Conservation (phyloP, 495 filamentous ascomycete genomes). For the Talaromyces thailandensis region DNA sequence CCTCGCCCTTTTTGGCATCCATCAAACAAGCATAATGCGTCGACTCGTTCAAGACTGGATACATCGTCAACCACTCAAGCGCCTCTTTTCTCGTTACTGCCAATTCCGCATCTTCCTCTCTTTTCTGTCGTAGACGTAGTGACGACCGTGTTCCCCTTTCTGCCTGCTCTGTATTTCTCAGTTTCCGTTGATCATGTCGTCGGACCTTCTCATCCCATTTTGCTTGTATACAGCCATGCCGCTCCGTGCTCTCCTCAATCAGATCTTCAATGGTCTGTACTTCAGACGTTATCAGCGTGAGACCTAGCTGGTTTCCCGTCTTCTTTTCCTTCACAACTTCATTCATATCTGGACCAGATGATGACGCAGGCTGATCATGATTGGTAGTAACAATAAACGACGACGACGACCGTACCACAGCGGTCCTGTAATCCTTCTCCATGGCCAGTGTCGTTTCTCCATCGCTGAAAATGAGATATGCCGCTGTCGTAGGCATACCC, state of each 20-base stretch:
- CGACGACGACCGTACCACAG: constrained; percentile 23
- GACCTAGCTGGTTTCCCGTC: background rate
- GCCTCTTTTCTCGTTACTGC: constrained; percentile 21
- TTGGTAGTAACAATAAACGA: constrained; percentile 52
- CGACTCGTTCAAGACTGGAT: constrained; percentile 41
- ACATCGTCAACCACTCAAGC: constrained; percentile 33
- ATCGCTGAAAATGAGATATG: constrained; percentile 50
- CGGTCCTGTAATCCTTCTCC: constrained; percentile 48
- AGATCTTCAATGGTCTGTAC: constrained; percentile 22
- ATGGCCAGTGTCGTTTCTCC: constrained; percentile 34
- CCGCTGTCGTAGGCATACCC: constrained; percentile 36
- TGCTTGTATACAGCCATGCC: constrained; percentile 26
- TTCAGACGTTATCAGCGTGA: constrained; percentile 2
- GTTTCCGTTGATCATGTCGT: background rate
- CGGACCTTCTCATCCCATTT: constrained; percentile 27
- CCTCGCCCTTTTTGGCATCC: constrained; percentile 35
- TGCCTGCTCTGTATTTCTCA: background rate
- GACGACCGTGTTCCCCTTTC: background rate
- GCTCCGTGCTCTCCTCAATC: constrained; percentile 31
- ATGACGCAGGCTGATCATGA: constrained; percentile 30
- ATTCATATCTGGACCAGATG: background rate
- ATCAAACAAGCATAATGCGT: constrained; percentile 46
- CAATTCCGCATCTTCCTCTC: constrained; percentile 9
- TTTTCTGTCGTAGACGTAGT: background rate
- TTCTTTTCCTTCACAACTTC: background rate